Evolutionary conservation across 768 basidiomycete species (phyloP).

Genomic region (Omphalotus guepiniiformis): DNA sequence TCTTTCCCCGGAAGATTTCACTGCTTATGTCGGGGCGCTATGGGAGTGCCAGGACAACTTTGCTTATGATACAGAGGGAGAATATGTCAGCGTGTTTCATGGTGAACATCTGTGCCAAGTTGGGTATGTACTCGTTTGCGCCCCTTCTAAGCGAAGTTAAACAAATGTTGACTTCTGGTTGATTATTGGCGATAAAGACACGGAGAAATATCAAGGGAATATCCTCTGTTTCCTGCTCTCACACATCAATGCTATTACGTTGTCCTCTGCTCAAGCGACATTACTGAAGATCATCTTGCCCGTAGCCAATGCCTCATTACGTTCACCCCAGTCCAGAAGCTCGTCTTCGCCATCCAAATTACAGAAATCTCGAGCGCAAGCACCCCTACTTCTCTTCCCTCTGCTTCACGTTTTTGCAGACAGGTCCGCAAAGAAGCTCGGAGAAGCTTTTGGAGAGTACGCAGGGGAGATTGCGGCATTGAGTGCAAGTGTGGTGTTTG

Average conservation of each 20-base stretch:
- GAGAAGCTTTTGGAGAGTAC: no score
- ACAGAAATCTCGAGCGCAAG: not conserved
- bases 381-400: conserved; percentile 1
- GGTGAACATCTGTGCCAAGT: conserved; percentile 44
- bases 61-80: conserved; percentile 60
- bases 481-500: not conserved
- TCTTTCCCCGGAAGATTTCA: conserved; percentile 59
- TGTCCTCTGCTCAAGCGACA: conserved; percentile 42
- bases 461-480: not conserved
- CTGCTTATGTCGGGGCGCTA: conserved; percentile 52
- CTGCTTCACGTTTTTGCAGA: not conserved
- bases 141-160: conserved; percentile 9
- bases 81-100: conserved; percentile 58
- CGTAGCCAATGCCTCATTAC: no score
- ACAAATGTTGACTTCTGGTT: conserved; percentile 39
- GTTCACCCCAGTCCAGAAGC: conserved; percentile 38
- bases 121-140: conserved; percentile 51
- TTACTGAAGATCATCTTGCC: conserved; percentile 44
- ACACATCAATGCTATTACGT: conserved; percentile 60
- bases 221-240: conserved; percentile 77
- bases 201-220: conserved; percentile 22
- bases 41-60: conserved; percentile 50
- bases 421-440: not conserved
- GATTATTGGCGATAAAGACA: conserved; percentile 45
- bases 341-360: not conserved